Conservation (phyloP, 495 filamentous ascomycete genomes). For the Penicillium fimorum region DNA sequence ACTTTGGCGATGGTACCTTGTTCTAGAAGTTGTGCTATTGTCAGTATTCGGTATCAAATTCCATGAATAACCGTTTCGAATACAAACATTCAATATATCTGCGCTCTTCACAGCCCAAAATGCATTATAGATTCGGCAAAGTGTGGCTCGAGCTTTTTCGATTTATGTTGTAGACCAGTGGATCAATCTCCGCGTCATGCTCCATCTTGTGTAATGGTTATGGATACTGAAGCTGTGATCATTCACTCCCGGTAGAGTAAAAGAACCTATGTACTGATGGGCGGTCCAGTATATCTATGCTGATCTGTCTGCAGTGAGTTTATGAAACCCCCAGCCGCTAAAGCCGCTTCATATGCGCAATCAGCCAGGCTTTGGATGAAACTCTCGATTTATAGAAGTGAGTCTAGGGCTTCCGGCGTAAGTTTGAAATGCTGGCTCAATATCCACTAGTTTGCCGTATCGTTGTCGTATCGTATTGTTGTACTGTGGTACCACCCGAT, state of each 20-base stretch:
- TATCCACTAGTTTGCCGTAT: too few species aligned
- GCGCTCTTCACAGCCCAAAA: not conserved
- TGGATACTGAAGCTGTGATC: not conserved
- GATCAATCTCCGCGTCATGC: not conserved
- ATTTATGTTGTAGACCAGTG: not conserved
- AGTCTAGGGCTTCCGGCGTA: not conserved
- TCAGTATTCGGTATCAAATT: not conserved
- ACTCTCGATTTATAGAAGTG: not conserved
- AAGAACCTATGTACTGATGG: not conserved
- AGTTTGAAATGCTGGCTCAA: not conserved
- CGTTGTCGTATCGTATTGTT: too few species aligned
- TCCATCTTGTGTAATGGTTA: not conserved
- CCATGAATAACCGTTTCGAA: not conserved
- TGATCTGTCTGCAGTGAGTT: not conserved
- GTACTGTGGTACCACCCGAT: too few species aligned
- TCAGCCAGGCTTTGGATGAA: not conserved
- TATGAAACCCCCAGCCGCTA: not conserved
- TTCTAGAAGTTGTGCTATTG: conserved; percentile 19
- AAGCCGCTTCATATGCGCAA: not conserved
- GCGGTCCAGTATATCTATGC: not conserved
- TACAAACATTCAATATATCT: not conserved
- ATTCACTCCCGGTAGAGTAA: not conserved
- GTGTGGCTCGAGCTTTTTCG: not conserved
- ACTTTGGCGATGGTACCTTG: conserved; percentile 46
- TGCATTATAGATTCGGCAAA: not conserved